Conservation (phyloP, 257 asterid genomes). For the Capsicum pubescens region DNA sequence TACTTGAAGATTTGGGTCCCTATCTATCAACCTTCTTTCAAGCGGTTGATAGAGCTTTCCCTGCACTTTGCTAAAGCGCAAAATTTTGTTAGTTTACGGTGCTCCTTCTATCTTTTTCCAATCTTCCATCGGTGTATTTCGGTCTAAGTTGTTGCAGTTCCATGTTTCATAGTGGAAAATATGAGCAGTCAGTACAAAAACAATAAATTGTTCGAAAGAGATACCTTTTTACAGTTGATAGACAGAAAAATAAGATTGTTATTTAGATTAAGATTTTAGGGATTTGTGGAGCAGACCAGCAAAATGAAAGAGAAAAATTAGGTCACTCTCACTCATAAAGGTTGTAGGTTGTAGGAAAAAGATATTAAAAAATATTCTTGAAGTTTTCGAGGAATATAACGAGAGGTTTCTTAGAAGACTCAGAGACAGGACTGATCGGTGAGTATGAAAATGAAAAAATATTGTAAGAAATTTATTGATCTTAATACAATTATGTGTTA, state of each 20-base stretch:
- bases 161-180: neutral
- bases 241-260: neutral
- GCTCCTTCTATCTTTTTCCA: neutral
- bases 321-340: neutral
- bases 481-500: neutral
- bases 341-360: neutral
- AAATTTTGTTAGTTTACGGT: neutral
- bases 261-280: neutral
- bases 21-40: neutral
- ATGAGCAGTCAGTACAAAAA: neutral
- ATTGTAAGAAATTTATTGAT: neutral
- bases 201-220: neutral
- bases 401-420: slow-evolving; percentile 80
- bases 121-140: slow-evolving; percentile 20
- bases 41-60: neutral
- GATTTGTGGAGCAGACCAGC: neutral
- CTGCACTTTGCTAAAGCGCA: slow-evolving; percentile 5
- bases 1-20: neutral
- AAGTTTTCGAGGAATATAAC: slow-evolving; percentile 84
- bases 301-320: neutral
- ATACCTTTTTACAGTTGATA: neutral
- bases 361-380: slow-evolving; percentile 42
- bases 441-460: slow-evolving; percentile 24
- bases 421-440: slow-evolving; percentile 87
- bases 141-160: neutral